Conservation (phyloP, 2,329 filamentous ascomycete genomes). For the Torrubiella hemipterigena region DNA sequence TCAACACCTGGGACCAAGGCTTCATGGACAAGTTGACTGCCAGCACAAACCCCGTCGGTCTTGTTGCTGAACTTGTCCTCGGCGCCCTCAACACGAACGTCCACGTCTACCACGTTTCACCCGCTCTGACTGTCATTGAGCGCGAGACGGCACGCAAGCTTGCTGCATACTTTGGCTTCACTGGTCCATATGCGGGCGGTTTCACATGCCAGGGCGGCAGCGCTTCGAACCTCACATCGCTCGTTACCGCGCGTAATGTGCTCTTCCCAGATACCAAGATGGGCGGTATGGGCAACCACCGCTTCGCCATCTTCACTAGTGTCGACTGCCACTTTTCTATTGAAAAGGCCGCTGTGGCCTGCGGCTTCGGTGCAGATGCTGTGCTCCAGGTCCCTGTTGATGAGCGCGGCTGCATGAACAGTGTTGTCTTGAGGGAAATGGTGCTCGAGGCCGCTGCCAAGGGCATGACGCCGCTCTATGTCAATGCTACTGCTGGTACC, state of each 20-base stretch:
- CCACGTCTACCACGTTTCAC: conserved; percentile 89
- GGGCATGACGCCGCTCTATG: conserved; percentile 78
- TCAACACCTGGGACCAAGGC: conserved; percentile 96
- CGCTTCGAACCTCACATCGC: conserved; percentile 72
- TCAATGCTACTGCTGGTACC: conserved; percentile 93
- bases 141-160: conserved; percentile 65
- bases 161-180: conserved; percentile 66
- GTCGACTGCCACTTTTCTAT: conserved; percentile 87
- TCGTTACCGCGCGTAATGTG: conserved; percentile 78
- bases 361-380: conserved; percentile 65
- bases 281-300: conserved; percentile 54
- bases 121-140: conserved; percentile 76
- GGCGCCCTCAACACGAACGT: conserved; percentile 84
- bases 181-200: conserved; percentile 57
- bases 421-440: conserved; percentile 51
- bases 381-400: conserved; percentile 71
- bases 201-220: conserved; percentile 73
- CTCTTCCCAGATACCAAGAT: conserved; percentile 69
- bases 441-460: conserved; percentile 50
- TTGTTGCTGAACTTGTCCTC: conserved; percentile 75
- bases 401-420: conserved; percentile 55
- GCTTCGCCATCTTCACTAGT: conserved; percentile 81
- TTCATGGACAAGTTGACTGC: conserved; percentile 94
- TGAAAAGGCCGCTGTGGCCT: conserved; percentile 83
- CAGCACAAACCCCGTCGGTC: conserved; percentile 83